Evolutionary conservation across 192 early-diverging fungal species (phyloP).

Genomic region (Coemansia sp.): DNA sequence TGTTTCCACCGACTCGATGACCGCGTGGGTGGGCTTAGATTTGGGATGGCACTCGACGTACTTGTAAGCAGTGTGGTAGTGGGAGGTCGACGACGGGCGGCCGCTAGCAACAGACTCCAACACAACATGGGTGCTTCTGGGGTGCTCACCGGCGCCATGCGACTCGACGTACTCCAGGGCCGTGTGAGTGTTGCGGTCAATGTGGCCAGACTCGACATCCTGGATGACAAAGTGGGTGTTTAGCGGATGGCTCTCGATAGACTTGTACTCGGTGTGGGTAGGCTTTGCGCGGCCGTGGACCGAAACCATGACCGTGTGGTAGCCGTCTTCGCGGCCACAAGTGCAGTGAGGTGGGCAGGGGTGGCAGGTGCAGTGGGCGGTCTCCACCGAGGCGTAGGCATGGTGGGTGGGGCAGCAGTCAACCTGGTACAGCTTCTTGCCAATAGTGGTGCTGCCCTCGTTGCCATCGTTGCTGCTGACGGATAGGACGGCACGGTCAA

Average conservation of each 20-base stretch:
- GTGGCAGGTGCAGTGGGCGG: constrained; percentile 5
- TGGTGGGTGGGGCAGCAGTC: constrained; percentile 15
- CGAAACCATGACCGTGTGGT: constrained; percentile 29
- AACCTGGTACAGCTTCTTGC: constrained; percentile 28
- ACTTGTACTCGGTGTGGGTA: constrained; percentile 17
- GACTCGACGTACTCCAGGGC: constrained; percentile 11
- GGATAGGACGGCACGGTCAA: constrained; percentile 30
- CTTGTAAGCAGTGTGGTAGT: constrained; percentile 19
- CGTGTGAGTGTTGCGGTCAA: constrained; percentile 7
- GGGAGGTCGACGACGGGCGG: not conserved
- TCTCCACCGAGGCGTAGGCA: constrained; percentile 16
- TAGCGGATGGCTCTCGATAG: not conserved
- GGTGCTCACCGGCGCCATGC: not conserved
- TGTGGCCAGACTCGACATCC: not conserved
- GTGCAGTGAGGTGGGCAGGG: constrained; percentile 3
- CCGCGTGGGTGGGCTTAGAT: constrained; percentile 1
- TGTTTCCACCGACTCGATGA: constrained; percentile 11
- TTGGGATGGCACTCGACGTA: constrained; percentile 5
- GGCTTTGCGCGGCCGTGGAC: constrained; percentile 7
- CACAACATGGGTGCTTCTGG: constrained; percentile 11
- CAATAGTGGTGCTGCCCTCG: constrained; percentile 22
- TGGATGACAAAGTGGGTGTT: too few species aligned
- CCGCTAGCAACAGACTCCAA: constrained; percentile 14
- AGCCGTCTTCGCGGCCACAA: constrained; percentile 15
- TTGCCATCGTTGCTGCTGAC: constrained; percentile 20